Evolutionary conservation across 106 monocot genomes (phyloP).

Genomic region (Ottelia alismoides): DNA sequence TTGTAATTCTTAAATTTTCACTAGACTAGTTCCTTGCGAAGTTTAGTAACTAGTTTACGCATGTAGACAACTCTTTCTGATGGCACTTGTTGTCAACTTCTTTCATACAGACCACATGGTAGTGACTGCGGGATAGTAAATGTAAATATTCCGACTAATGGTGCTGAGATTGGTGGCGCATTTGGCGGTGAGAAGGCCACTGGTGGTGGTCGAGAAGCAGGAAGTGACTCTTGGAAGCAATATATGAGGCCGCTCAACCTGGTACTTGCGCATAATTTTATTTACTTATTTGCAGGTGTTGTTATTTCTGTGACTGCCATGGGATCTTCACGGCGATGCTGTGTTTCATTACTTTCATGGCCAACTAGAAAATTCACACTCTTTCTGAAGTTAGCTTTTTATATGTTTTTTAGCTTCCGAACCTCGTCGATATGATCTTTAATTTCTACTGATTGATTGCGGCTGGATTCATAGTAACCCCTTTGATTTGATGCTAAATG

Average conservation of each 20-base stretch:
- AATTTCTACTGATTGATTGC: no score
- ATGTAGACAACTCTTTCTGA: no score
- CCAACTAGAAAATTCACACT: not conserved
- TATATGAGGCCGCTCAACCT: slow-evolving; percentile 88
- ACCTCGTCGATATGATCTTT: no score
- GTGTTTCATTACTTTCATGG: not conserved
- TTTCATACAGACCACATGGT: slow-evolving; percentile 91
- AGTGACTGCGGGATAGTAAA: no score
- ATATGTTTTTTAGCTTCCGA: slow-evolving; percentile 1
- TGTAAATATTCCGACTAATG: no score
- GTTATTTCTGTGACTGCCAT: not conserved
- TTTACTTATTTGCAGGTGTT: not conserved
- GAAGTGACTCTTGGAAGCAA: no score
- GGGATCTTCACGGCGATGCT: not conserved
- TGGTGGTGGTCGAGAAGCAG: slow-evolving; percentile 89
- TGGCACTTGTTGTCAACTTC: slow-evolving; percentile 79
- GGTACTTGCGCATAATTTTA: slow-evolving; percentile 18
- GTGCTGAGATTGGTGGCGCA: no score
- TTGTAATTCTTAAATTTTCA: no score
- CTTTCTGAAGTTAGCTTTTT: not conserved
- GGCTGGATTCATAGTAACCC: no score
- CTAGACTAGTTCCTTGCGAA: slow-evolving; percentile 66
- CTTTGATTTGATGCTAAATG: no score
- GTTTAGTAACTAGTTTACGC: slow-evolving; percentile 73
- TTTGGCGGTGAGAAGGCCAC: slow-evolving; percentile 93